Percentiles rank a stretch among this genome's conserved stretches.
Conservation (phyloP, 176 grass and related monocot genomes). For the Dactylis glomerata region DNA sequence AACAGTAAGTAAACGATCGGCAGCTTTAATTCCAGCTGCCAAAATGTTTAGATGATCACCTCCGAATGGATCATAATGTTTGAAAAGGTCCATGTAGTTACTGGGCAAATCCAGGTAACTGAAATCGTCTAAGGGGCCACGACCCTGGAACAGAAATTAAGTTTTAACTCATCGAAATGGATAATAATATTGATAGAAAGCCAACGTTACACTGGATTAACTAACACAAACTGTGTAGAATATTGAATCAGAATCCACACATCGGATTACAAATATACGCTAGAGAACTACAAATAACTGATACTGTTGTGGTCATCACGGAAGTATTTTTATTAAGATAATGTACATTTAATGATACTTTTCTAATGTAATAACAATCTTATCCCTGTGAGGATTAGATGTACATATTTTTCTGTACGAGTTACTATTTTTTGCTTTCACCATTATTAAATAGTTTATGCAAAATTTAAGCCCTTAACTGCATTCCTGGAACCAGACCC, state of each 20-base stretch:
- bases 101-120: slow-evolving; percentile 63
- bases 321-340: slow-evolving; percentile 14
- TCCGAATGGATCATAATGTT: slow-evolving; percentile 69
- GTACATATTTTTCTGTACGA: background rate
- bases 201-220: background rate
- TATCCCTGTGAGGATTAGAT: background rate
- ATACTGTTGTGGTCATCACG: background rate
- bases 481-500: background rate
- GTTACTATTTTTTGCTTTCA: background rate
- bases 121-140: slow-evolving; percentile 85
- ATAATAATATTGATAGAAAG: background rate
- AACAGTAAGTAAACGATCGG: slow-evolving; percentile 82
- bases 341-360: background rate
- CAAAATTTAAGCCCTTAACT: background rate
- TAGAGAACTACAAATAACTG: background rate
- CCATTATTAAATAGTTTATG: background rate
- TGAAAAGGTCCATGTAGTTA: slow-evolving; percentile 74
- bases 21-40: slow-evolving; percentile 81
- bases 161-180: background rate
- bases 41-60: slow-evolving; percentile 96
- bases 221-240: background rate
- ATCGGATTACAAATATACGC: background rate
- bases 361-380: background rate
- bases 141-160: slow-evolving; percentile 59
- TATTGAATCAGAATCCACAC: background rate